These are phyloP conservation scores for Xylaria hypoxylon DNA, from an alignment of 2,329 filamentous ascomycete genomes.

Conservation along the genomic window DNA sequence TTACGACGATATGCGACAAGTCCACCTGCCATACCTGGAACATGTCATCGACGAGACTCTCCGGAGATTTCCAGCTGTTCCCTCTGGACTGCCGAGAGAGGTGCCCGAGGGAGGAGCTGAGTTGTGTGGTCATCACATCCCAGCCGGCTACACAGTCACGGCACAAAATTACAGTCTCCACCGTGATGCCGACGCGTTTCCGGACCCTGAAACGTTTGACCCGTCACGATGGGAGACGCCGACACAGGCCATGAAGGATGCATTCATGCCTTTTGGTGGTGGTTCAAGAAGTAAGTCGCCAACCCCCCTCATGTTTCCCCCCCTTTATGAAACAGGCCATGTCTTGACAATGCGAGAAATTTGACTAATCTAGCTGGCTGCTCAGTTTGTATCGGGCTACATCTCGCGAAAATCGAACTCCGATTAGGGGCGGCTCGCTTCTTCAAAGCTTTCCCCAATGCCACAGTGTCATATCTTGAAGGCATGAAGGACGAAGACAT, in stretches of 20 bases:
- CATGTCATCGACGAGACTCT: slow-evolving; percentile 48
- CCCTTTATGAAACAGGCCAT: background rate
- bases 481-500: slow-evolving; percentile 51
- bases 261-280: slow-evolving; percentile 48
- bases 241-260: slow-evolving; percentile 46
- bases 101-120: slow-evolving; percentile 50
- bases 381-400: slow-evolving; percentile 62
- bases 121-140: slow-evolving; percentile 52
- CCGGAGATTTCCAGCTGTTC: slow-evolving; percentile 51
- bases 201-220: slow-evolving; percentile 51
- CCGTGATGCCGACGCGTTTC: slow-evolving; percentile 52
- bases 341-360: background rate
- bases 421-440: slow-evolving; percentile 62
- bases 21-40: slow-evolving; percentile 50
- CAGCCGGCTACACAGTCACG: slow-evolving; percentile 50
- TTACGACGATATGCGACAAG: slow-evolving; percentile 49
- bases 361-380: background rate
- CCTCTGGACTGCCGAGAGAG: slow-evolving; percentile 50
- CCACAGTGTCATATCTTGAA: slow-evolving; percentile 44
- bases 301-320: background rate
- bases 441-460: slow-evolving; percentile 54
- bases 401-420: slow-evolving; percentile 66
- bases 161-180: slow-evolving; percentile 57
- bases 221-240: slow-evolving; percentile 44
- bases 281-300: slow-evolving; percentile 46